phyloP scores from a whole-genome alignment of 805 yeast species.

The Vanderwaltozyma verrucispora region DNA sequence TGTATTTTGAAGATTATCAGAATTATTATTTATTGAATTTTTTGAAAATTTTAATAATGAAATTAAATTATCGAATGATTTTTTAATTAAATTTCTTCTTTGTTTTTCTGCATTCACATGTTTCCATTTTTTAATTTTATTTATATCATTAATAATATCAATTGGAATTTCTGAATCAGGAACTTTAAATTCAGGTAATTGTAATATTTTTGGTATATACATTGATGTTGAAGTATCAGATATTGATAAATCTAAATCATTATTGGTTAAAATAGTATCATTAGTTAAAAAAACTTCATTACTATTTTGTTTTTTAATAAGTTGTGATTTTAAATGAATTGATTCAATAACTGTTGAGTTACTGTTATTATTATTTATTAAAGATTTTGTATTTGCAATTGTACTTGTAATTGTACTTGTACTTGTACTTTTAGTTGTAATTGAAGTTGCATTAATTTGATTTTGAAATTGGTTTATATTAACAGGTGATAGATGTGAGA shows the following conservation, averaged over 20 bases:
- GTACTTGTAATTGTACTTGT: no score
- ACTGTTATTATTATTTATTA: no score
- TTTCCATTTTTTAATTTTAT: constrained; percentile 23
- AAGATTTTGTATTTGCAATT: no score
- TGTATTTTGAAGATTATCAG: neutral
- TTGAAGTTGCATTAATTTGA: neutral
- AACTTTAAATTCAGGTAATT: constrained; percentile 20
- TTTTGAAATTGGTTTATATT: neutral
- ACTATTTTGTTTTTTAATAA: no score
- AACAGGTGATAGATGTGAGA: constrained; percentile 1
- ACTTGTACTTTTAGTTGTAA: neutral
- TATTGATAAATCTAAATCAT: neutral
- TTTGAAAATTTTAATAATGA: constrained; percentile 16
- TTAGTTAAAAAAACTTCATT: no score
- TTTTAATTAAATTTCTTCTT: constrained; percentile 23
- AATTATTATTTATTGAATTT: neutral
- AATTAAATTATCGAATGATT: constrained; percentile 21
- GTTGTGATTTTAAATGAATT: no score
- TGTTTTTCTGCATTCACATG: constrained; percentile 26
- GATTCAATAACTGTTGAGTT: no score
- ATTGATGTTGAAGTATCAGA: neutral
- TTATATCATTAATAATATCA: constrained; percentile 12
- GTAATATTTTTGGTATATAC: neutral
- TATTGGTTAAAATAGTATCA: neutral
- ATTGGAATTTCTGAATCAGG: constrained; percentile 16